phyloP scores from a whole-genome alignment of 805 yeast species.

The Helenozyma baotianmanensis region DNA sequence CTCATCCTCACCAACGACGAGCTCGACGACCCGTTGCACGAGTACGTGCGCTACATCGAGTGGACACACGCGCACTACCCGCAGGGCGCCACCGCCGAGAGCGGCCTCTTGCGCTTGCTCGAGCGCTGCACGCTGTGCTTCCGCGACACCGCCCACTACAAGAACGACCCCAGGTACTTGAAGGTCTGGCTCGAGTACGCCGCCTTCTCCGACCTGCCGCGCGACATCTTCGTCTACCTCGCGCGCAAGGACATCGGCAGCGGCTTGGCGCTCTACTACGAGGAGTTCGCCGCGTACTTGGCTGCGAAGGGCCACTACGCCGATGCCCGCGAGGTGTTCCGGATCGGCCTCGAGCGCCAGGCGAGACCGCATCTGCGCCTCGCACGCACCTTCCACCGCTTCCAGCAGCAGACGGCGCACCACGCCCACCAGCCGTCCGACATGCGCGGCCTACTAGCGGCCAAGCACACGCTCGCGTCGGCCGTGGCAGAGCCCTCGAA shows the following conservation, averaged over 20 bases:
- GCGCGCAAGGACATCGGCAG: slow-evolving; percentile 68
- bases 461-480: slow-evolving; percentile 16
- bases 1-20: slow-evolving; percentile 37
- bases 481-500: slow-evolving; percentile 13
- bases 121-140: slow-evolving; percentile 71
- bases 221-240: slow-evolving; percentile 67
- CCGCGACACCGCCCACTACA: slow-evolving; percentile 60
- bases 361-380: slow-evolving; percentile 61
- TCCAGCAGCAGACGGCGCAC: slow-evolving; percentile 20
- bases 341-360: slow-evolving; percentile 49
- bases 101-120: slow-evolving; percentile 60
- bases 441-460: slow-evolving; percentile 3
- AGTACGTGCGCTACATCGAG: slow-evolving; percentile 65
- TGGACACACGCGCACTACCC: slow-evolving; percentile 68
- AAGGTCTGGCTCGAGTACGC: slow-evolving; percentile 79
- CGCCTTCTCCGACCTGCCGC: slow-evolving; percentile 60
- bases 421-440: not conserved
- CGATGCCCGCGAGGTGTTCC: slow-evolving; percentile 59
- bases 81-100: slow-evolving; percentile 55
- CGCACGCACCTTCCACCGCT: slow-evolving; percentile 36
- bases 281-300: slow-evolving; percentile 64
- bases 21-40: slow-evolving; percentile 79
- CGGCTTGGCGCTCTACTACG: slow-evolving; percentile 67
- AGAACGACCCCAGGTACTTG: slow-evolving; percentile 78
- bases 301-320: slow-evolving; percentile 44